Evolutionary conservation across 2,329 filamentous ascomycete species (phyloP).

Genomic region (Microsporum audouinii): DNA sequence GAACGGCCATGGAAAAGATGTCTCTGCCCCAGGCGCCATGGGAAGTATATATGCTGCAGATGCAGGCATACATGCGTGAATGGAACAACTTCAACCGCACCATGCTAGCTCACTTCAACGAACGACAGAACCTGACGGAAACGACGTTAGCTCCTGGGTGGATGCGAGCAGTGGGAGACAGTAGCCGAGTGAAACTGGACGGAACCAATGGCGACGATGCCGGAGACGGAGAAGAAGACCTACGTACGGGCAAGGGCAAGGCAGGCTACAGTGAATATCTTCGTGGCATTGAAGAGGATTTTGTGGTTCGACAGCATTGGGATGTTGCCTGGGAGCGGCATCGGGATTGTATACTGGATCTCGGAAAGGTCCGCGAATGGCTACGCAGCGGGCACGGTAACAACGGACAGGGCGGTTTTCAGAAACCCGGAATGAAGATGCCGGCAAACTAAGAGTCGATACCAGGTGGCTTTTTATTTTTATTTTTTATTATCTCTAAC

Average conservation of each 20-base stretch:
- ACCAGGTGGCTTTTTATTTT: neutral
- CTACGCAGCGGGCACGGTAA: slow-evolving; percentile 9
- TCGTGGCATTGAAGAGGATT: slow-evolving; percentile 36
- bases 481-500: neutral
- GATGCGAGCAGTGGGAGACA: slow-evolving; percentile 43
- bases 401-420: neutral
- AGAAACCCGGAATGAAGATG: neutral
- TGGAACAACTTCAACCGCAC: slow-evolving; percentile 45
- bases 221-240: slow-evolving; percentile 20
- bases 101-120: slow-evolving; percentile 46
- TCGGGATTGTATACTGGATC: slow-evolving; percentile 30
- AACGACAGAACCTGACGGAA: slow-evolving; percentile 39
- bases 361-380: slow-evolving; percentile 17
- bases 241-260: slow-evolving; percentile 23
- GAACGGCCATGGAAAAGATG: neutral
- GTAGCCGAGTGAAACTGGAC: slow-evolving; percentile 22
- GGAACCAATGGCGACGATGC: slow-evolving; percentile 17
- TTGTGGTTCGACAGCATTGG: slow-evolving; percentile 37
- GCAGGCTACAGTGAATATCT: slow-evolving; percentile 37
- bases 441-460: neutral
- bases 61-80: slow-evolving; percentile 46
- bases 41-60: slow-evolving; percentile 41
- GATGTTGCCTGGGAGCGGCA: slow-evolving; percentile 38
- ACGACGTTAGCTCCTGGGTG: slow-evolving; percentile 38
- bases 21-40: slow-evolving; percentile 38